Evolutionary conservation across 257 asterid species (phyloP).

Genomic region (Solanum bulbocastanum): DNA sequence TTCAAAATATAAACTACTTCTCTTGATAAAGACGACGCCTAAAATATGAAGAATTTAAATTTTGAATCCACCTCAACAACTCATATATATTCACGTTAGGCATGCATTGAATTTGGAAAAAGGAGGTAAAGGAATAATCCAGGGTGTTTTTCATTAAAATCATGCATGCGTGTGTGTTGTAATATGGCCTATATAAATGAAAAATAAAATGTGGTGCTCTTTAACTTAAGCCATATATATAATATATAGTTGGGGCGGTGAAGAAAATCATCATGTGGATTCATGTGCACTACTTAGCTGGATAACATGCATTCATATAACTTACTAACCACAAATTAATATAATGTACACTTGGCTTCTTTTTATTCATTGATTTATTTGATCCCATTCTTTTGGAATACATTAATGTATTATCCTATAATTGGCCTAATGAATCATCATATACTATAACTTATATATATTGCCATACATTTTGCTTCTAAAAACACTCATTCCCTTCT

Average conservation of each 20-base stretch:
- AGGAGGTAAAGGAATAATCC: slow-evolving; percentile 47
- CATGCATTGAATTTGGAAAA: slow-evolving; percentile 60
- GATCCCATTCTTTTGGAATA: not conserved
- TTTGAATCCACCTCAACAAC: not conserved
- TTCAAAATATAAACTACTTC: not conserved
- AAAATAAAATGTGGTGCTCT: not conserved
- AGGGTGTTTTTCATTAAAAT: slow-evolving; percentile 30
- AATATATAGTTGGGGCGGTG: slow-evolving; percentile 2
- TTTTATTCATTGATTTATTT: slow-evolving; percentile 18
- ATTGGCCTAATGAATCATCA: slow-evolving; percentile 2
- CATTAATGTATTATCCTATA: slow-evolving; percentile 21
- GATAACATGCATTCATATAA: slow-evolving; percentile 33
- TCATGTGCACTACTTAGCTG: slow-evolving; percentile 46
- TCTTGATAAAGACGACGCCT: too few species aligned
- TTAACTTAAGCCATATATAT: not conserved
- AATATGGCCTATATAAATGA: not conserved
- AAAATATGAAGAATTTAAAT: not conserved
- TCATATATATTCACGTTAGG: not conserved
- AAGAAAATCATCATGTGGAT: slow-evolving; percentile 43
- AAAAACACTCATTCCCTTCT: not conserved
- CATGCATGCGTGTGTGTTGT: not conserved
- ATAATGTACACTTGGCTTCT: slow-evolving; percentile 2
- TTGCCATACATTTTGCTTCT: slow-evolving; percentile 1
- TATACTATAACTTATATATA: not conserved
- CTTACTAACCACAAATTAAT: not conserved